Conservation (phyloP, 495 filamentous ascomycete species). For the Talaromyces borbonicus region DNA sequence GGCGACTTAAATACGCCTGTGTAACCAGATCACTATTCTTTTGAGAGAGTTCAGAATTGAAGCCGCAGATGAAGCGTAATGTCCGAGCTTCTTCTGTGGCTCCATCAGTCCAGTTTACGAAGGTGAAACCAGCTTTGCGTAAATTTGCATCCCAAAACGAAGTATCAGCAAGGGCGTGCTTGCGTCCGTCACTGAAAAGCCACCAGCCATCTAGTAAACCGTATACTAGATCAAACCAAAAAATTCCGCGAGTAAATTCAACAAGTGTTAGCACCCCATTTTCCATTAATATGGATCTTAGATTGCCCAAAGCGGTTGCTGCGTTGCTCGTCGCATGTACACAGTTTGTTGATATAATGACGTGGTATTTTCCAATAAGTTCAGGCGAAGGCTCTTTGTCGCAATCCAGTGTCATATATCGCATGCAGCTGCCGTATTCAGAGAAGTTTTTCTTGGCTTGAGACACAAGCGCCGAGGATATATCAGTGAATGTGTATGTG, state of each 20-base stretch:
- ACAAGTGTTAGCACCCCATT: slow-evolving; percentile 34
- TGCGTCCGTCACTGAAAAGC: slow-evolving; percentile 35
- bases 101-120: slow-evolving; percentile 28
- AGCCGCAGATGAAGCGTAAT: not conserved
- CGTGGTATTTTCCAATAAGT: slow-evolving; percentile 19
- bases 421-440: slow-evolving; percentile 17
- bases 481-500: slow-evolving; percentile 39
- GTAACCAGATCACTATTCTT: not conserved
- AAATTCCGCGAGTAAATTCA: slow-evolving; percentile 32
- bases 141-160: slow-evolving; percentile 24
- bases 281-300: slow-evolving; percentile 22
- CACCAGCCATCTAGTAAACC: slow-evolving; percentile 44
- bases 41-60: not conserved
- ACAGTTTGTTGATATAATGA: slow-evolving; percentile 36
- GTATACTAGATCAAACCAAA: slow-evolving; percentile 36
- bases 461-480: slow-evolving; percentile 30
- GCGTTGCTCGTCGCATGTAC: slow-evolving; percentile 38
- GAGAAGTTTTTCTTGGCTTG: slow-evolving; percentile 21
- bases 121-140: slow-evolving; percentile 20
- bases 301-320: slow-evolving; percentile 16
- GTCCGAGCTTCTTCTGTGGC: not conserved
- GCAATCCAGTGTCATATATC: slow-evolving; percentile 27
- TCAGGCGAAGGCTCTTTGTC: slow-evolving; percentile 22
- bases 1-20: not conserved
- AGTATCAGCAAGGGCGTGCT: slow-evolving; percentile 21